Conservation (phyloP, 208 protist species). For the Trypanosoma platydactyli region DNA sequence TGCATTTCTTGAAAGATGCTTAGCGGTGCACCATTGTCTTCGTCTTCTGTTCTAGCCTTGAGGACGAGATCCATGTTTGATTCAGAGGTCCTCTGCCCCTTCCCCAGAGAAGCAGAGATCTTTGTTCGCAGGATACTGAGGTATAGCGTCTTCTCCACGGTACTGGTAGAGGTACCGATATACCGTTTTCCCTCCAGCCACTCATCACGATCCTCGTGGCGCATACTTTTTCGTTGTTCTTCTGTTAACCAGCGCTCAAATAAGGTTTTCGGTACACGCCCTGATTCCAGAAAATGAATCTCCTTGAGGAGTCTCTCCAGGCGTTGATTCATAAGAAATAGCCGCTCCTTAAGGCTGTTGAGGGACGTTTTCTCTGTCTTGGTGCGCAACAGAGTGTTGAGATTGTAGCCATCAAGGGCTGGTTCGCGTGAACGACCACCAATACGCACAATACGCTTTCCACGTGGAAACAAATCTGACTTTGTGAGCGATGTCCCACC, state of each 20-base stretch:
- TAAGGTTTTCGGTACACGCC: slow-evolving; percentile 72
- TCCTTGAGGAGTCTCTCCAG: slow-evolving; percentile 80
- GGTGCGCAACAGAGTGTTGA: slow-evolving; percentile 57
- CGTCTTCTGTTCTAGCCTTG: slow-evolving; percentile 1
- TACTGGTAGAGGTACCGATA: slow-evolving; percentile 36
- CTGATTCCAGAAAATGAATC: slow-evolving; percentile 82
- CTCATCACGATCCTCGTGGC: slow-evolving; percentile 80
- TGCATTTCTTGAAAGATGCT: slow-evolving; percentile 91
- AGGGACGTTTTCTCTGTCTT: slow-evolving; percentile 61
- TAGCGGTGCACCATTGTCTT: slow-evolving; percentile 67
- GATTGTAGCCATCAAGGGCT: slow-evolving; percentile 76
- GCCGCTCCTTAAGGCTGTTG: slow-evolving; percentile 77
- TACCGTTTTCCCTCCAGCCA: slow-evolving; percentile 78
- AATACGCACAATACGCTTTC: slow-evolving; percentile 82
- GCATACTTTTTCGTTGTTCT: slow-evolving; percentile 69
- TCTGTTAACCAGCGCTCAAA: slow-evolving; percentile 88
- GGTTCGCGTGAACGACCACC: slow-evolving; percentile 79
- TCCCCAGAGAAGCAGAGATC: slow-evolving; percentile 34
- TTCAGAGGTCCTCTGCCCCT: not conserved
- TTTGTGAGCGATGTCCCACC: slow-evolving; percentile 27
- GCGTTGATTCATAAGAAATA: slow-evolving; percentile 72
- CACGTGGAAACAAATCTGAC: slow-evolving; percentile 66
- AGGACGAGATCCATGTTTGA: not conserved
- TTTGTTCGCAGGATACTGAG: slow-evolving; percentile 51
- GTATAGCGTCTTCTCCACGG: slow-evolving; percentile 32